phyloP scores from a whole-genome alignment of 2,329 filamentous ascomycete species.

The Colletotrichum coccodes region DNA sequence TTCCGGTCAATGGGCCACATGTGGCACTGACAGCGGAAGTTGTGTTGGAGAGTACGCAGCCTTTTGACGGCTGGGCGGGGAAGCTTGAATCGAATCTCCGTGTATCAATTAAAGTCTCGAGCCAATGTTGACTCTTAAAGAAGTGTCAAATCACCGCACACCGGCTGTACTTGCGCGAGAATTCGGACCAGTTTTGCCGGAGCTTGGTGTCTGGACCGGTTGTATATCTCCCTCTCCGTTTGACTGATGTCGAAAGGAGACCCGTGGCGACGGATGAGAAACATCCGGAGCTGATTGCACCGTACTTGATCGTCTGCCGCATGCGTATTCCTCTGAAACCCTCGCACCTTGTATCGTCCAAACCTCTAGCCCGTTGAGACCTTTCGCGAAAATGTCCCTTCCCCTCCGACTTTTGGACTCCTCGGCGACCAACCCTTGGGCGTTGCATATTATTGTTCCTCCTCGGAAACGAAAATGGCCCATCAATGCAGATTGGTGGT shows the following conservation, averaged over 20 bases:
- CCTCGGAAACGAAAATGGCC: not conserved
- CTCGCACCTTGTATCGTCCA: not conserved
- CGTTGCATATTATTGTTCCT: not conserved
- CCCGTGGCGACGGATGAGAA: too few relatives aligned
- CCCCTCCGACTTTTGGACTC: too few relatives aligned
- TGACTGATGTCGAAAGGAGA: too few relatives aligned
- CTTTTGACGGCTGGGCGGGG: not conserved
- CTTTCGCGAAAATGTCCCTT: not conserved
- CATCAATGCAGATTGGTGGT: not conserved
- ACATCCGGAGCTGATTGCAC: too few relatives aligned
- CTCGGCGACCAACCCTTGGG: not conserved
- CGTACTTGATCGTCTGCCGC: not conserved
- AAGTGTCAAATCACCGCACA: not conserved
- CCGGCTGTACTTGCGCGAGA: not conserved
- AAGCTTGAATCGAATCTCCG: not conserved
- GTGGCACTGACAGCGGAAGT: not conserved
- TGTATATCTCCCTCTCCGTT: too few relatives aligned
- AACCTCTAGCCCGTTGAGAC: not conserved
- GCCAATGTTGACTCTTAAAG: not conserved
- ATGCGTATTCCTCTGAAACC: not conserved
- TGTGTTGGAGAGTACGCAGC: not conserved
- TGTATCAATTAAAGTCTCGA: not conserved
- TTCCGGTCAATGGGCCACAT: not conserved
- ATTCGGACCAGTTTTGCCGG: not conserved
- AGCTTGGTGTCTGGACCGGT: not conserved